Evolutionary conservation across 2,329 filamentous ascomycete genomes (phyloP).

Genomic region (Claviceps pazoutovae): DNA sequence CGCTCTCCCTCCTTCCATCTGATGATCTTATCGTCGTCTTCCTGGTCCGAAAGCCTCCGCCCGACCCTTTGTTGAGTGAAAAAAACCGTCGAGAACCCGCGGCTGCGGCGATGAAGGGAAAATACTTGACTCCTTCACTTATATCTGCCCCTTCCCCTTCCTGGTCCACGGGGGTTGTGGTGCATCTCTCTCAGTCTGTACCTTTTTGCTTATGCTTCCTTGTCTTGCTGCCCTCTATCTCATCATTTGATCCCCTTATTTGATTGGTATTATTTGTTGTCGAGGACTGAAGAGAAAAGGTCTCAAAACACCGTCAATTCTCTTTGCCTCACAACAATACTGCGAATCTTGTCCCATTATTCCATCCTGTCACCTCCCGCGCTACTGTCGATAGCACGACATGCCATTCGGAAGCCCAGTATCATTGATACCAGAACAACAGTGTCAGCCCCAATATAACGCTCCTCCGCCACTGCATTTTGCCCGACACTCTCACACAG

Average conservation of each 20-base stretch:
- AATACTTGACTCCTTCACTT: neutral
- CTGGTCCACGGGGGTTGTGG: neutral
- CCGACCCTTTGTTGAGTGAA: neutral
- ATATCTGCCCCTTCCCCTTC: neutral
- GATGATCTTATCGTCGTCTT: neutral
- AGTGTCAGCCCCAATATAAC: constrained; percentile 13
- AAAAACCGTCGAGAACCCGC: constrained; percentile 1
- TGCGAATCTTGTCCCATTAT: too few relatives aligned
- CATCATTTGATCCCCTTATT: neutral
- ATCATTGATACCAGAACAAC: constrained; percentile 29
- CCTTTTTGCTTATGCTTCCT: neutral
- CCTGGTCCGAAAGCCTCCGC: neutral
- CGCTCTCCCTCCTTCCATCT: neutral
- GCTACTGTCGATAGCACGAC: constrained; percentile 18
- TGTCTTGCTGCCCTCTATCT: neutral
- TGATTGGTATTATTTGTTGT: neutral
- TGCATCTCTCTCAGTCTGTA: neutral
- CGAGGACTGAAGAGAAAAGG: neutral
- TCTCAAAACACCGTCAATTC: neutral
- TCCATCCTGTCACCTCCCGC: constrained; percentile 11
- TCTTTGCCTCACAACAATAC: too few relatives aligned
- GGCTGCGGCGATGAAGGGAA: neutral
- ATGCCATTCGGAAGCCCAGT: constrained; percentile 22
- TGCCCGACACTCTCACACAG: constrained; percentile 24
- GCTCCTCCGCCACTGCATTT: constrained; percentile 33